Evolutionary conservation across 1,139 yeast genomes (phyloP).

Genomic region (Suhomyces terraborum): DNA sequence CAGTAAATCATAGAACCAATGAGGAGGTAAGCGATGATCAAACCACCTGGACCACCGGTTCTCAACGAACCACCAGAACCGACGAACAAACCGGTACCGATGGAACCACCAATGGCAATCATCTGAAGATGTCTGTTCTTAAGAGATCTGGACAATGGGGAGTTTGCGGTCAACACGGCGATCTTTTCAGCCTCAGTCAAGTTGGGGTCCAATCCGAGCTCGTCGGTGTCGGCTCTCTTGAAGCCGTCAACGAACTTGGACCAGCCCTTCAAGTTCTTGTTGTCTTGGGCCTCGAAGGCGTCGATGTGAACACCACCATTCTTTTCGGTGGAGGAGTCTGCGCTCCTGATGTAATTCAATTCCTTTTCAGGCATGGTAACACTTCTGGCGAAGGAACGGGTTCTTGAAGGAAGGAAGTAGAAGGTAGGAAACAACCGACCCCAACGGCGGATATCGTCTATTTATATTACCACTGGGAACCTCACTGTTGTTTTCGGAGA

Average conservation of each 20-base stretch:
- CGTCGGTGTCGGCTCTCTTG: slow-evolving; percentile 51
- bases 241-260: slow-evolving; percentile 55
- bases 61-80: slow-evolving; percentile 29
- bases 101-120: slow-evolving; percentile 34
- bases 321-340: slow-evolving; percentile 41
- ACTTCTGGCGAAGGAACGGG: not conserved
- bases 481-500: too few species aligned
- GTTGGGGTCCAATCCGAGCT: slow-evolving; percentile 64
- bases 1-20: slow-evolving; percentile 33
- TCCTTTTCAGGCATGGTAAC: slow-evolving; percentile 44
- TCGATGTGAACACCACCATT: slow-evolving; percentile 46
- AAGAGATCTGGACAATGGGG: slow-evolving; percentile 27
- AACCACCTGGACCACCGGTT: slow-evolving; percentile 64
- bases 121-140: slow-evolving; percentile 29
- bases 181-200: slow-evolving; percentile 68
- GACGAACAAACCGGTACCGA: slow-evolving; percentile 35
- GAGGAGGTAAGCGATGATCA: slow-evolving; percentile 44
- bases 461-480: not conserved
- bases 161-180: slow-evolving; percentile 47
- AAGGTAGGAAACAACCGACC: too few species aligned
- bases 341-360: slow-evolving; percentile 44
- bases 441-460: not conserved
- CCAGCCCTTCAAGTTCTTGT: slow-evolving; percentile 36
- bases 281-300: slow-evolving; percentile 39
- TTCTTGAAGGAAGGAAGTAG: not conserved